phyloP scores from a whole-genome alignment of 805 yeast species.

The Tetrapisispora nanseiensis region DNA sequence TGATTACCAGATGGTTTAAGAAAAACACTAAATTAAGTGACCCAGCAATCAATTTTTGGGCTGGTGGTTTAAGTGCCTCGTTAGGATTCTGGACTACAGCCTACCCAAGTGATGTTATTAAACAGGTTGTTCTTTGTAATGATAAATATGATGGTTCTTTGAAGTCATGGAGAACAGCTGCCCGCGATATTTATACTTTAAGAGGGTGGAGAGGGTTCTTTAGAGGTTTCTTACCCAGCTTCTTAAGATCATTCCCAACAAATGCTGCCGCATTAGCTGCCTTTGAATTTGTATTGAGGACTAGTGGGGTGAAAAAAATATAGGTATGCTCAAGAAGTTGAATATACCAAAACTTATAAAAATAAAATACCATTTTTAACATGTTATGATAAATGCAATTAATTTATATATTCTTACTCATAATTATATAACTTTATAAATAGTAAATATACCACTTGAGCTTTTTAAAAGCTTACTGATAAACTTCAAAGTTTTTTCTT shows the following conservation, averaged over 20 bases:
- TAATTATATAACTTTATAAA: background rate
- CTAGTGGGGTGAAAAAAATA: constrained; percentile 44
- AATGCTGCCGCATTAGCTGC: constrained; percentile 95
- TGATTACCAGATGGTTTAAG: constrained; percentile 61
- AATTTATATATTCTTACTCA: background rate
- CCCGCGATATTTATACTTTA: constrained; percentile 41
- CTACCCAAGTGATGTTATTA: constrained; percentile 86
- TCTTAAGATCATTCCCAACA: constrained; percentile 94
- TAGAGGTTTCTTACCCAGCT: constrained; percentile 86
- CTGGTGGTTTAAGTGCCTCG: constrained; percentile 67
- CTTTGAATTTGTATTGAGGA: constrained; percentile 52
- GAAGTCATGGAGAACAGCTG: constrained; percentile 44
- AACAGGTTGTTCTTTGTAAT: constrained; percentile 54
- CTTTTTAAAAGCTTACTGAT: too few species aligned
- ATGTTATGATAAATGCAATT: background rate
- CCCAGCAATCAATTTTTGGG: constrained; percentile 33
- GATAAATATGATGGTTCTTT: constrained; percentile 60
- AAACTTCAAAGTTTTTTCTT: constrained; percentile 33
- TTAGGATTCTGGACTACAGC: constrained; percentile 85
- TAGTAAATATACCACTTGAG: too few species aligned
- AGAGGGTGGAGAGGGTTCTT: constrained; percentile 71
- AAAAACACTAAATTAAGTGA: constrained; percentile 54
- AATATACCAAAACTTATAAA: background rate
- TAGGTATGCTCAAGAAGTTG: too few species aligned
- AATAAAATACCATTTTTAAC: background rate